A percentile compares a stretch with the other conserved stretches of the same genome.
phyloP scores from a whole-genome alignment of 1,139 yeast genomes.

The Geotrichum klebahnii region DNA sequence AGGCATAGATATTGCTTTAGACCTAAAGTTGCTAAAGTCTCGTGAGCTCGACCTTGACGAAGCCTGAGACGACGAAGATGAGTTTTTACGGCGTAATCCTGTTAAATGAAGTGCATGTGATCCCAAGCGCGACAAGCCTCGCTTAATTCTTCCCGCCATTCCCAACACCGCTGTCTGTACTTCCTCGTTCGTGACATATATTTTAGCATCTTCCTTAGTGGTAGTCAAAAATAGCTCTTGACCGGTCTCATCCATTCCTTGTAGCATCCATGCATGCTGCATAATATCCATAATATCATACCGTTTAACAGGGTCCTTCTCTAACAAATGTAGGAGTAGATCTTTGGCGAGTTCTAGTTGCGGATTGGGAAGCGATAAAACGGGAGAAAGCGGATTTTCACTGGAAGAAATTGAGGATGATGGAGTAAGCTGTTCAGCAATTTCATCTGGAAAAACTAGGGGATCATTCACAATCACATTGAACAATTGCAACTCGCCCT shows the following conservation, averaged over 20 bases:
- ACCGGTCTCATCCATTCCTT: constrained; percentile 53
- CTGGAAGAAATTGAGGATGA: too few species aligned
- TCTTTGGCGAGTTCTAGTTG: constrained; percentile 53
- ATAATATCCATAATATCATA: constrained; percentile 72
- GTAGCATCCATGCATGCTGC: constrained; percentile 68
- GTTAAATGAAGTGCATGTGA: constrained; percentile 48
- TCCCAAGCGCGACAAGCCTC: constrained; percentile 45
- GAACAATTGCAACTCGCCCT: constrained; percentile 79
- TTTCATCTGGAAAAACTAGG: constrained; percentile 55
- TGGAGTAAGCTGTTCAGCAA: constrained; percentile 5
- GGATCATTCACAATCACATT: constrained; percentile 69
- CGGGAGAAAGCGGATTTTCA: constrained; percentile 37
- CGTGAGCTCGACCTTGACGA: constrained; percentile 19
- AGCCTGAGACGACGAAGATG: constrained; percentile 21
- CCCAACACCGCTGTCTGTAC: constrained; percentile 76
- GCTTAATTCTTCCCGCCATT: constrained; percentile 56
- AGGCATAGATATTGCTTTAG: too few species aligned
- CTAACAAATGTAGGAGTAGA: constrained; percentile 57
- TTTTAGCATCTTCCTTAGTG: constrained; percentile 40
- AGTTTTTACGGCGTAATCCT: constrained; percentile 32
- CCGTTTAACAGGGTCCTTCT: constrained; percentile 67
- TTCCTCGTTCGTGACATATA: constrained; percentile 64
- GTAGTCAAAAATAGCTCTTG: constrained; percentile 36
- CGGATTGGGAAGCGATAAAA: constrained; percentile 26
- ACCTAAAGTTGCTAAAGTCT: too few species aligned